Percentiles rank a stretch among this genome's conserved stretches.
Conservation (phyloP, 2,329 filamentous ascomycete species). For the Calonectria fujianensis region DNA sequence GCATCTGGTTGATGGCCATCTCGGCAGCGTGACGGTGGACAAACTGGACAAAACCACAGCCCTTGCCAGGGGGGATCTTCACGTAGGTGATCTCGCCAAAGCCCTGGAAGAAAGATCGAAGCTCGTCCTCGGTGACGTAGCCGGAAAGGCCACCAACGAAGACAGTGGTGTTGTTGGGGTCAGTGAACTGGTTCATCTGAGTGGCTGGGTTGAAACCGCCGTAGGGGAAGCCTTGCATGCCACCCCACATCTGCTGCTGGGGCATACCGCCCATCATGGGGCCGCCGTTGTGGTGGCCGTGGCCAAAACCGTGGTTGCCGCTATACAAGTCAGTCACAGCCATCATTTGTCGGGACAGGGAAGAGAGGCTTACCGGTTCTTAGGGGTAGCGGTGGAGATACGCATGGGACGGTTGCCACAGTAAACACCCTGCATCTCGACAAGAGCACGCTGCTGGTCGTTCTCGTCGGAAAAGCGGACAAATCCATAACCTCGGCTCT, state of each 20-base stretch:
- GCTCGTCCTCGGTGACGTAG: conserved; percentile 98
- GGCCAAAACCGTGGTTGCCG: conserved; percentile 63
- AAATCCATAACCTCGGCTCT: conserved; percentile 98
- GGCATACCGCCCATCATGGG: conserved; percentile 70
- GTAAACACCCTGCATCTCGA: conserved; percentile 99
- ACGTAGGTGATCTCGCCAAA: conserved; percentile 99
- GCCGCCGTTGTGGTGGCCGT: conserved; percentile 65
- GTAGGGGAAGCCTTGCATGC: conserved; percentile 61
- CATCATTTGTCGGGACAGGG: background rate
- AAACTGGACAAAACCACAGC: conserved; percentile 99
- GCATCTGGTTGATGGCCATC: conserved; percentile 99
- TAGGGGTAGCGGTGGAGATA: conserved; percentile 97
- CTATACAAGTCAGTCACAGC: conserved; percentile 45
- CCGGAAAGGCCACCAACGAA: conserved; percentile 98
- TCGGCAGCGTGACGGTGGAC: conserved; percentile 98
- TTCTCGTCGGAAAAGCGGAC: conserved; percentile 97
- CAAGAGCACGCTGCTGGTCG: conserved; percentile 95
- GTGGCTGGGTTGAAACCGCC: conserved; percentile 70
- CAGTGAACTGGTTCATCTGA: conserved; percentile 98
- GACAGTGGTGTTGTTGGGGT: conserved; percentile 99
- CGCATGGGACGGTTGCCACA: conserved; percentile 99
- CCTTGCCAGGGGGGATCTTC: conserved; percentile 99
- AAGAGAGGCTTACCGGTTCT: conserved; percentile 79
- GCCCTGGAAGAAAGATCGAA: conserved; percentile 99
- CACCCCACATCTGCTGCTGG: conserved; percentile 66